Evolutionary conservation across 192 early-diverging fungal genomes (phyloP).

Genomic region (Spizellomyces sp.): DNA sequence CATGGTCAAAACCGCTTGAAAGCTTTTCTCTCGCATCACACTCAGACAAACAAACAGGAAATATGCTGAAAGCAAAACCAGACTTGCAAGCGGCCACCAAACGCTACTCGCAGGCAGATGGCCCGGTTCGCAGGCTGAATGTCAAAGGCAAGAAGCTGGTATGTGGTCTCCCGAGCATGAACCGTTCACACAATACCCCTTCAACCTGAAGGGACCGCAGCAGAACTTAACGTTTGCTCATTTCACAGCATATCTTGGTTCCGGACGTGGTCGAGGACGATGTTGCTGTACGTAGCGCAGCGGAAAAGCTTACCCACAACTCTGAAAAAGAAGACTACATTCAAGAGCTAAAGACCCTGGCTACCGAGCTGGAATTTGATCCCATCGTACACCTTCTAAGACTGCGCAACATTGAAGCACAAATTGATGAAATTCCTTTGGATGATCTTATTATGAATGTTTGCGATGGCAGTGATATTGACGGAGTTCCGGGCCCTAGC

Average conservation of each 20-base stretch:
- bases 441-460: constrained; percentile 42
- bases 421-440: constrained; percentile 25
- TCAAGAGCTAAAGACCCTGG: constrained; percentile 27
- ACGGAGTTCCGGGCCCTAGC: constrained; percentile 44
- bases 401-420: constrained; percentile 16
- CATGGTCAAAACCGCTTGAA: constrained; percentile 38
- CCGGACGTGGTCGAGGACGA: constrained; percentile 34
- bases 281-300: constrained; percentile 31
- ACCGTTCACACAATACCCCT: no score
- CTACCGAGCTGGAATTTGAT: constrained; percentile 33
- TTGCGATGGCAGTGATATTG: constrained; percentile 44
- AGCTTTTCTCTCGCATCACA: constrained; percentile 13
- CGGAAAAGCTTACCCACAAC: constrained; percentile 35
- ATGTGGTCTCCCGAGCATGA: background rate
- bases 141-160: constrained; percentile 35
- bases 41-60: background rate
- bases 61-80: constrained; percentile 8
- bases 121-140: constrained; percentile 24
- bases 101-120: constrained; percentile 26
- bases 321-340: constrained; percentile 44
- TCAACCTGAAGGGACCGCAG: no score
- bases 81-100: constrained; percentile 17
- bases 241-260: constrained; percentile 36
- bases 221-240: background rate
- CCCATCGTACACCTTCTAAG: constrained; percentile 33